A percentile compares a stretch with the other conserved stretches of the same genome.
phyloP scores from a whole-genome alignment of 805 yeast genomes.

The Kregervanrija fluxuum region DNA sequence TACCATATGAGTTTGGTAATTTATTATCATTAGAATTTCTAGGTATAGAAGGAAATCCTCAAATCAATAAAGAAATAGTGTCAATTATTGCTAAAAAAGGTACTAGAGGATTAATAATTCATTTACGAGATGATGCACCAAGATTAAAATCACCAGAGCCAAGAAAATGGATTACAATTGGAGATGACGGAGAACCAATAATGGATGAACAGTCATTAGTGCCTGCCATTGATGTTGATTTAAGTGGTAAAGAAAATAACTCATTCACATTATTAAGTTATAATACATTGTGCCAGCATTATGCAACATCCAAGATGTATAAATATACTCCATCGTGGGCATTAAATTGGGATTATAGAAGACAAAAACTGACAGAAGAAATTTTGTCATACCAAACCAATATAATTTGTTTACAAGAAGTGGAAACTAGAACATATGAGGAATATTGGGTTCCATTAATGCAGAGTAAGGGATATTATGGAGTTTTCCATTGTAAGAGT shows the following conservation, averaged over 20 bases:
- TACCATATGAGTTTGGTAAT: slow-evolving; percentile 84
- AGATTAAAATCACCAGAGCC: slow-evolving; percentile 58
- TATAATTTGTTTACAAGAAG: slow-evolving; percentile 89
- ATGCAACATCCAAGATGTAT: slow-evolving; percentile 87
- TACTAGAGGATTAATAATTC: slow-evolving; percentile 71
- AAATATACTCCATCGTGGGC: slow-evolving; percentile 98
- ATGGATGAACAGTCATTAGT: slow-evolving; percentile 21
- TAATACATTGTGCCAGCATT: slow-evolving; percentile 91
- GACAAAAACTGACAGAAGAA: slow-evolving; percentile 68
- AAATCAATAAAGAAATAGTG: slow-evolving; percentile 53
- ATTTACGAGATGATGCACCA: slow-evolving; percentile 78
- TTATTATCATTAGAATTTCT: slow-evolving; percentile 76
- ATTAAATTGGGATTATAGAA: slow-evolving; percentile 84
- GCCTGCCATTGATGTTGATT: slow-evolving; percentile 19
- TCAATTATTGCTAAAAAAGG: slow-evolving; percentile 73
- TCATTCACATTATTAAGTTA: slow-evolving; percentile 76
- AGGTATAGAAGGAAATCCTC: slow-evolving; percentile 90
- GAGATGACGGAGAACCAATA: slow-evolving; percentile 63
- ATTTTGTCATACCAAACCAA: slow-evolving; percentile 61
- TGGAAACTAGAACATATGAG: slow-evolving; percentile 78
- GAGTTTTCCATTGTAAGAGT: slow-evolving; percentile 78
- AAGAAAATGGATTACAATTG: slow-evolving; percentile 76
- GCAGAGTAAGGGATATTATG: slow-evolving; percentile 68
- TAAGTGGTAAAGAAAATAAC: slow-evolving; percentile 26
- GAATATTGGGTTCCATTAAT: slow-evolving; percentile 80